These are phyloP conservation scores for Hericium coralloides DNA, from an alignment of 768 basidiomycete genomes.

Conservation along the genomic window DNA sequence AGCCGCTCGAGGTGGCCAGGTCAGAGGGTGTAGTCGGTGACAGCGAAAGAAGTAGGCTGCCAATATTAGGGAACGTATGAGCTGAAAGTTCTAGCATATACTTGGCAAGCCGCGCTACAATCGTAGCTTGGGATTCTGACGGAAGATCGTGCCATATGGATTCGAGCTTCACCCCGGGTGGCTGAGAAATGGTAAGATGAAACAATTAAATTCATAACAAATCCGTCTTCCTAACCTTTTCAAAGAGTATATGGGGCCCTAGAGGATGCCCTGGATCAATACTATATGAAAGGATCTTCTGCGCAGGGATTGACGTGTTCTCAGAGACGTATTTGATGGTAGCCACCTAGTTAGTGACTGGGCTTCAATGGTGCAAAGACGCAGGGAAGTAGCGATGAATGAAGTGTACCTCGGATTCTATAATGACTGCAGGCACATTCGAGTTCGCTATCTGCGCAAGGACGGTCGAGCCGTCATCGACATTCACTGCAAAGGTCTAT, in stretches of 20 bases:
- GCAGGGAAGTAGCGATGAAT: not conserved
- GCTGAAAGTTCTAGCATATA: constrained; percentile 23
- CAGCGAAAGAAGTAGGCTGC: constrained; percentile 16
- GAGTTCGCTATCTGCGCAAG: constrained; percentile 14
- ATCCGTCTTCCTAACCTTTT: constrained; percentile 15
- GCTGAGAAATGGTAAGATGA: constrained; percentile 9
- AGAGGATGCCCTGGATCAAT: constrained; percentile 8
- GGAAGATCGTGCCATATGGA: constrained; percentile 19
- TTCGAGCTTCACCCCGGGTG: constrained; percentile 20
- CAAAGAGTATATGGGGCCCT: constrained; percentile 17
- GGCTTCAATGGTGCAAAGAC: not conserved
- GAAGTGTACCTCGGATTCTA: constrained; percentile 15
- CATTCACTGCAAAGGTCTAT: constrained; percentile 17
- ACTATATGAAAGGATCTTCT: constrained; percentile 14
- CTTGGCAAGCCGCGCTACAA: constrained; percentile 21
- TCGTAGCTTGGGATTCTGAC: constrained; percentile 15
- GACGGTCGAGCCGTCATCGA: constrained; percentile 15
- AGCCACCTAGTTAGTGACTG: constrained; percentile 17
- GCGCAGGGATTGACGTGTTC: constrained; percentile 22
- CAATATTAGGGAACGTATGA: constrained; percentile 20
- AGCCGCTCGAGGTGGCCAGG: constrained; percentile 10
- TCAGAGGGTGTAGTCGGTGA: not conserved
- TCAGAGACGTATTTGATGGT: constrained; percentile 21
- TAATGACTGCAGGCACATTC: constrained; percentile 7
- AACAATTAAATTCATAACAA: not conserved